Base-by-base conservation (phyloP, 2,329 filamentous ascomycete genomes). In the Monilinia polystroma region DNA sequence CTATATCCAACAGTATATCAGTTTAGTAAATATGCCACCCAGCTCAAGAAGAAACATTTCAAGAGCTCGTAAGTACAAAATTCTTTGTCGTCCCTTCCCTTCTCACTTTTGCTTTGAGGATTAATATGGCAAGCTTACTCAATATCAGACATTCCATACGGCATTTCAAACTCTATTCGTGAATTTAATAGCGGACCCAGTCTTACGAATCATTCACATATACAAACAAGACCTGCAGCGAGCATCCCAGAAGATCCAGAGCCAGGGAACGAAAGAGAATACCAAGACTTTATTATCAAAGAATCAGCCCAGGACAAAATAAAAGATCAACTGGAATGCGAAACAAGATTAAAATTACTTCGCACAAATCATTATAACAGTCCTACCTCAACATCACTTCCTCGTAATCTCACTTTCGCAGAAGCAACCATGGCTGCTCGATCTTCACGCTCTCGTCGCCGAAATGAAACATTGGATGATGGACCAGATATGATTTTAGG, bases 351-450 rank as follows among this genome's bases (percentile, higher is more conserved):
- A 35, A 26, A 53, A 45, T 51, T 8, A 35, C 63, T 67, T 35
- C 51, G 29, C 20, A 5, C 14, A 20, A 14, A 59, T 18, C 6
- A 35, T 53, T 26, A n/a, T 45, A 57, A 16, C 1, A 43, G 12
- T 16, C 32, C 63, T 8, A 29, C 26, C 6, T 32, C 47, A 29
- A 35, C 43, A 49, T 38, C 56, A 16, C 35, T 26, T 11, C 16
- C 55, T 23, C 32, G 11, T 1, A 38, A 55, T 54, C 57, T 26
- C 23, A 67, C 67, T 47, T 68, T 67, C 47, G 67, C 67, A 38
- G 67, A 68, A 35, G 60, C 55, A 53, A 52, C 60, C 18, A 68
- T 68, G 67, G 63, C 67, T n/a, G 66, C 67, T 23, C 45, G 53
- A 59, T 20, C 63, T 8, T 49, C 60, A 41, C 52, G 67, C 16